These are phyloP conservation scores for Cyclostephanos invisitatus DNA, from an alignment of 108 stramenopile species.

Conservation along the genomic window DNA sequence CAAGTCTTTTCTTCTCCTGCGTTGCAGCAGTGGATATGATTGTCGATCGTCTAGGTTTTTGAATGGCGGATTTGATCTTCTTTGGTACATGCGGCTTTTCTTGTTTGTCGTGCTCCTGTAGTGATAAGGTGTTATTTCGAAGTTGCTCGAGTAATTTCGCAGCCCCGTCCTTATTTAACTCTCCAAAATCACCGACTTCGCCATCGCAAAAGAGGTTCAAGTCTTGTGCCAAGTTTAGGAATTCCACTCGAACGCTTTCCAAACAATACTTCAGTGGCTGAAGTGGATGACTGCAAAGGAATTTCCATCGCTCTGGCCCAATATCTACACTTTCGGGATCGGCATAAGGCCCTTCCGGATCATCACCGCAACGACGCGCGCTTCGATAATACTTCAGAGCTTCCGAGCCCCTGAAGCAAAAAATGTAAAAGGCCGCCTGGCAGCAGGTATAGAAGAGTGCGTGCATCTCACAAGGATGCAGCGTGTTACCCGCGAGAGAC, in stretches of 20 bases:
- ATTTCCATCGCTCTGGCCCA: slow-evolving; percentile 63
- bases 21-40: slow-evolving; percentile 71
- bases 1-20: slow-evolving; percentile 64
- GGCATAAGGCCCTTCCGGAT: slow-evolving; percentile 47
- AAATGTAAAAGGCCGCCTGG: slow-evolving; percentile 96
- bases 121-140: slow-evolving; percentile 13
- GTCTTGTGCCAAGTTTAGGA: slow-evolving; percentile 79
- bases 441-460: slow-evolving; percentile 92
- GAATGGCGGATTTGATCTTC: slow-evolving; percentile 25
- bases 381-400: slow-evolving; percentile 61
- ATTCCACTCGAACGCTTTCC: slow-evolving; percentile 92
- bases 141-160: slow-evolving; percentile 36
- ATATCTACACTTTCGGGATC: slow-evolving; percentile 51
- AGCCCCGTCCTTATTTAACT: slow-evolving; percentile 13
- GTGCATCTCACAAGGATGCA: slow-evolving; percentile 71
- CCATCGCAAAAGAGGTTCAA: slow-evolving; percentile 50
- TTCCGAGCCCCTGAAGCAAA: slow-evolving; percentile 94
- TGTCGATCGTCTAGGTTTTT: slow-evolving; percentile 48
- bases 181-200: neutral
- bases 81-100: slow-evolving; percentile 7
- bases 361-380: slow-evolving; percentile 37
- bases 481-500: slow-evolving; percentile 50
- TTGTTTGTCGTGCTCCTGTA: slow-evolving; percentile 22
- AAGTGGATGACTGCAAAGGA: slow-evolving; percentile 64
- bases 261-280: slow-evolving; percentile 92